phyloP scores from a whole-genome alignment of 768 basidiomycete genomes.

The Phlegmacium glaucopus region DNA sequence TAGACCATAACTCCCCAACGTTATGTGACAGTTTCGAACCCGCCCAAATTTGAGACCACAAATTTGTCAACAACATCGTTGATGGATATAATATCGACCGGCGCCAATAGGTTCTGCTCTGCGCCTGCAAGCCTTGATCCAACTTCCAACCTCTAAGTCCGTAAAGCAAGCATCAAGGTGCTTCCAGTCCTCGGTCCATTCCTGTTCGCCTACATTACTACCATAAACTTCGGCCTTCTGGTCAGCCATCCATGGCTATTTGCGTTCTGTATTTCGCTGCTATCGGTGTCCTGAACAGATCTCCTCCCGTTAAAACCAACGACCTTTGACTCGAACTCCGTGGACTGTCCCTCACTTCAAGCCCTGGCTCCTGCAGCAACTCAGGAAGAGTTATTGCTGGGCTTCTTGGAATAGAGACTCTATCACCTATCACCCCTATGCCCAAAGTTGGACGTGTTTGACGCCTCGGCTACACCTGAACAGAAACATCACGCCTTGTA shows the following conservation, averaged over 20 bases:
- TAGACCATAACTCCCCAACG: slow-evolving; percentile 54
- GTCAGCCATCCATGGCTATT: not conserved
- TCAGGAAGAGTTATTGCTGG: slow-evolving; percentile 52
- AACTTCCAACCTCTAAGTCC: slow-evolving; percentile 57
- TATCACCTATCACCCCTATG: slow-evolving; percentile 45
- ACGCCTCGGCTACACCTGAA: slow-evolving; percentile 30
- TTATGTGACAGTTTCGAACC: slow-evolving; percentile 30
- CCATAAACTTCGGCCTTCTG: not conserved
- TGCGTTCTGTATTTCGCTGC: slow-evolving; percentile 2
- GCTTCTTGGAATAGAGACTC: slow-evolving; percentile 52
- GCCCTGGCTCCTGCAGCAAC: slow-evolving; percentile 57
- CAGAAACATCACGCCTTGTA: slow-evolving; percentile 32
- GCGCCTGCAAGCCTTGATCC: slow-evolving; percentile 23
- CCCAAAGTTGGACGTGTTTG: slow-evolving; percentile 27
- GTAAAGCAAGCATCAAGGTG: slow-evolving; percentile 75
- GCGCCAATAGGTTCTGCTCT: slow-evolving; percentile 38
- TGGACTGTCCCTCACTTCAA: slow-evolving; percentile 32
- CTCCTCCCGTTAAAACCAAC: slow-evolving; percentile 2
- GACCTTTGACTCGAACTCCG: not conserved
- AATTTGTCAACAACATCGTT: slow-evolving; percentile 64
- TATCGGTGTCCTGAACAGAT: slow-evolving; percentile 27
- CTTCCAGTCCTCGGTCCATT: slow-evolving; percentile 81
- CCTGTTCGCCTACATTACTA: slow-evolving; percentile 21
- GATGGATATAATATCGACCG: slow-evolving; percentile 48
- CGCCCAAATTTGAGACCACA: slow-evolving; percentile 44